Evolutionary conservation across 192 early-diverging fungal species (phyloP), one percentile per base, ranked within the genome.

Genomic region (Dispira parvispora): DNA sequence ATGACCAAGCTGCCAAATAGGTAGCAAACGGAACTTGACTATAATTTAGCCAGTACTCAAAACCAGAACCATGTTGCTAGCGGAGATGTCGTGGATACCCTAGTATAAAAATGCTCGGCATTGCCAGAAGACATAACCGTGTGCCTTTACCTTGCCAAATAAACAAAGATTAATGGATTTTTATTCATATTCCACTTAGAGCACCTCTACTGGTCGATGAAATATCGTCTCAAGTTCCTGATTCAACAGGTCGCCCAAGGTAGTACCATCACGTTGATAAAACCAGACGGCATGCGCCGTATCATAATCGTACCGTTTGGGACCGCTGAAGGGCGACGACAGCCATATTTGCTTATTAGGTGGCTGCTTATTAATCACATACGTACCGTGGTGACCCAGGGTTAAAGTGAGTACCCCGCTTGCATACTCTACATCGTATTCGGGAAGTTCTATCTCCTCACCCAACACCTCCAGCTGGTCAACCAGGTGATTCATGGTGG

Each of bases 321-420:
- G 91, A 3, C 91, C 91, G 67, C 88, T 90, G 56, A 64, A 32
- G 1, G 96, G 96, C 26, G 93, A 96, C 44, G 93, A 96, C 18
- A 95, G 73, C 96, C 96, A 98, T 12, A 98, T 92, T 71, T 98
- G 96, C 67, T 85, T 88, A 73, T 96, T 98, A 1, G 96, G 92
- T 26, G 96, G 93, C 74, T 98, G 96, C 65, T 98, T 98, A 69
- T 98, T 98, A 65, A 98, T 72, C 0, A 98, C 96, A 67, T 92
- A 98, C 0, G 91, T 95, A 43, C 93, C 93, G 14, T 67, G 65
- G 12, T 65, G 64, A 8, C 91, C 92, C 0, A 94, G 73, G 8
- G 72, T 80, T 13, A 98, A 65, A 0, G 94, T 98, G 72, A 98
- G 71, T 16, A 98, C 96, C 44, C 93, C 93, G 56, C 76, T 81